Evolutionary conservation across 1,284 basidiomycete species (phyloP), one percentile per base, ranked within the genome.

Genomic region (Rhodotorula sp.): DNA sequence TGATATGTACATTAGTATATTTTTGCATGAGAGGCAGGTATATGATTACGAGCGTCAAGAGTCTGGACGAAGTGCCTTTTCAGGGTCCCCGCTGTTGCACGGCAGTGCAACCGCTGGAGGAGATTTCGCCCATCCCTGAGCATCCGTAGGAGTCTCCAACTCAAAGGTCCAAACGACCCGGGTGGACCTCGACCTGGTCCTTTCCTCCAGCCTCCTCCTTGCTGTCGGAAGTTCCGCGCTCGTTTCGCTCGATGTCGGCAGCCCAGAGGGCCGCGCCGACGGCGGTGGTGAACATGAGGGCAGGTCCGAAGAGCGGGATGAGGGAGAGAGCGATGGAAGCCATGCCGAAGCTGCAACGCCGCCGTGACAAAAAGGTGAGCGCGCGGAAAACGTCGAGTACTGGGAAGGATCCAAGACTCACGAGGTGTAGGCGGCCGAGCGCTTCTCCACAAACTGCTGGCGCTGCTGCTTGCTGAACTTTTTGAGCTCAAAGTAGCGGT

Each of bases 191-290:
- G 48, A 43, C 50, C 26, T 45, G 43, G 34, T 59, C 50, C 47
- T 48, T 45, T 5, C 54, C 62, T 5, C 52, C 55, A 5, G 52
- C 50, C 45, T 60, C 50, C 6, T 28, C 50, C 12, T 43, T 49
- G 28, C 21, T 26, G 23, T 19, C 57, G 18, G 54, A 31, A n/a
- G 48, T 62, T 1, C 64, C 54, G 21, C 34, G 6, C 28, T 23
- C 26, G 38, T 49, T 72, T 68, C 83, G 84, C 79, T 89, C 87
- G 15, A 88, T 71, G 67, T 88, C 85, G 19, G 86, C 85, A 0
- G 88, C 89, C 88, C 88, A 90, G 66, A 91, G 80, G 4, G 89
- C 89, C 0, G 89, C 89, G 34, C 89, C 89, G 43, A 89, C 86
- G 0, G 86, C 85, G 38, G 84, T 84, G 1, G 86, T 86, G 76